These are phyloP conservation scores for Hura crepitans DNA, from an alignment of 441 rosid species.

Conservation along the genomic window DNA sequence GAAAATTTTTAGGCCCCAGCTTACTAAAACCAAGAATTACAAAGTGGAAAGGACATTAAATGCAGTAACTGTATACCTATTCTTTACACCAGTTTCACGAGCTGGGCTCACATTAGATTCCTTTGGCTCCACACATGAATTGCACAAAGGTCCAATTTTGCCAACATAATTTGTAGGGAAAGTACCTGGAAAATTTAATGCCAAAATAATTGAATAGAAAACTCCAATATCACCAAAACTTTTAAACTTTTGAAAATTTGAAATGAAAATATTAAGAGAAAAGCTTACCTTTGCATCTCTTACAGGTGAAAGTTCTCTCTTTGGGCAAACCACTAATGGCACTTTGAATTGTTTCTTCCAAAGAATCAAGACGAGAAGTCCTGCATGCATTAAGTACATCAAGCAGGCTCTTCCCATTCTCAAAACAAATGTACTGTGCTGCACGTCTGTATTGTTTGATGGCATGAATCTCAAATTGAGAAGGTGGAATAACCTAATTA, in stretches of 20 bases:
- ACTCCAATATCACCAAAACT: slow-evolving; percentile 18
- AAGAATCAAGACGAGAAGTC: slow-evolving; percentile 57
- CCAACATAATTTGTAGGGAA: slow-evolving; percentile 61
- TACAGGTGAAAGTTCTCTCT: slow-evolving; percentile 74
- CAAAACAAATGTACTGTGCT: slow-evolving; percentile 87
- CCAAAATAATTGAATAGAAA: slow-evolving; percentile 23
- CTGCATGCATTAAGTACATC: slow-evolving; percentile 86
- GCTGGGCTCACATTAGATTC: slow-evolving; percentile 36
- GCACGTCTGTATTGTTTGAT: slow-evolving; percentile 89
- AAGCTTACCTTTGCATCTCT: slow-evolving; percentile 73
- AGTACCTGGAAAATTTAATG: slow-evolving; percentile 43
- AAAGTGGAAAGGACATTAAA: background rate
- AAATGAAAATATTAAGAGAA: slow-evolving; percentile 13
- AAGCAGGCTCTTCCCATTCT: slow-evolving; percentile 96
- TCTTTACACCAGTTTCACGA: slow-evolving; percentile 30
- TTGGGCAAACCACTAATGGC: slow-evolving; percentile 58
- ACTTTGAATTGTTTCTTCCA: slow-evolving; percentile 67
- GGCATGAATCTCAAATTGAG: slow-evolving; percentile 98
- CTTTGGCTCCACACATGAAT: slow-evolving; percentile 55
- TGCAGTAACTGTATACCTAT: slow-evolving; percentile 37
- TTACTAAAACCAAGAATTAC: background rate
- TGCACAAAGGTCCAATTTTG: slow-evolving; percentile 71
- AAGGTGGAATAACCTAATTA: slow-evolving; percentile 83
- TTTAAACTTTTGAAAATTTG: slow-evolving; percentile 1
- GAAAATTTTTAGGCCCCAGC: background rate